Base-by-base conservation (phyloP, 805 yeast genomes). In the Hanseniaspora guilliermondii region DNA sequence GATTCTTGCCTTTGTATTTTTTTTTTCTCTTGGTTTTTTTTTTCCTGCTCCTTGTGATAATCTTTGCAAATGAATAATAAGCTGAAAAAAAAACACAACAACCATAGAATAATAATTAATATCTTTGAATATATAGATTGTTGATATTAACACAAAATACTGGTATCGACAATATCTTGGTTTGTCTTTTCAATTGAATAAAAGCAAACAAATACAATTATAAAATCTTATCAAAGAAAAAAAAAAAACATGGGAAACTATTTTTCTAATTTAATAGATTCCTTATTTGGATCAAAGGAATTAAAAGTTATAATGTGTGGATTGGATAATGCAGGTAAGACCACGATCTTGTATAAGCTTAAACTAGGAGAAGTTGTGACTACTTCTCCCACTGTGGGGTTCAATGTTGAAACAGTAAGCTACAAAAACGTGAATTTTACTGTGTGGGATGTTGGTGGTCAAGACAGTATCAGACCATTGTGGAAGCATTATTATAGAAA, bases 361-460 rank as follows among this genome's bases (percentile, higher is more conserved):
- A 85, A 85, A 74, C 79, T 85, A 61, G 93, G 93, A 65, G 93
- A 85, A 75, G 82, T 85, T 64, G 91, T 85, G 64, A 85, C 89
- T 64, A 85, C 94, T 55, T 85, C 85, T 65, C 94, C 94, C 71
- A 85, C 94, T 62, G 85, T 85, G 71, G 94, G 94, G 63, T 85
- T 85, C 80, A 85, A 85, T 71, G 94, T 85, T 62, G 94, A 85
- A 75, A 85, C 93, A 56, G 93, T 85, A 63, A 91, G 84, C 75
- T 85, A 85, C 77, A 85, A 85, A 74, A 85, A 85, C 79, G 84
- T 85, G 70, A 81, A 88, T 47, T 85, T 85, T 75, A 85, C 93
- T 57, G 94, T 85, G 60, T 85, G 95, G 96, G 96, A 87, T 78
- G 94, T 87, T 64, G 96, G 96, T 82, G 96, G 95, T 76, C 96